Evolutionary conservation across 495 filamentous ascomycete species (phyloP).

Genomic region (Glarea lozoyensis): DNA sequence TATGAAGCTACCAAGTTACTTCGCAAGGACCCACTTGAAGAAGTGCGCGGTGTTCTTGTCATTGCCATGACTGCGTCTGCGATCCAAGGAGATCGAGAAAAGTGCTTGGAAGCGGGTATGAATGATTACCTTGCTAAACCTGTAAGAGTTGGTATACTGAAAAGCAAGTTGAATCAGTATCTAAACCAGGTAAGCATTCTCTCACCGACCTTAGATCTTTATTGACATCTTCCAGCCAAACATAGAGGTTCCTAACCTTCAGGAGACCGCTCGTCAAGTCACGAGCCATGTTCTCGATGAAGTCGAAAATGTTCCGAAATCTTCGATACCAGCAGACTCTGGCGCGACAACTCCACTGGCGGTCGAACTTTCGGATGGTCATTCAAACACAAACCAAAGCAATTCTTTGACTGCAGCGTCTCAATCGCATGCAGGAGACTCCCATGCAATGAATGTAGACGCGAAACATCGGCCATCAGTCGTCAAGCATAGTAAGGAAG

Average conservation of each 20-base stretch:
- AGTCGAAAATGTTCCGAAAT: conserved; percentile 6
- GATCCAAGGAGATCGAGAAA: conserved; percentile 86
- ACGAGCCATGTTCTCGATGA: conserved; percentile 10
- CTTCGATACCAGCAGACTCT: no score
- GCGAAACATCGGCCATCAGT: no score
- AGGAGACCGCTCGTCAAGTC: conserved; percentile 9
- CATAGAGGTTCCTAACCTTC: conserved; percentile 9
- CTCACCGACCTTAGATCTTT: neutral
- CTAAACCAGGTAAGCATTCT: conserved; percentile 17
- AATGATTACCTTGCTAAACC: conserved; percentile 94
- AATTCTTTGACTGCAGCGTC: no score
- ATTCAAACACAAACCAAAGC: no score
- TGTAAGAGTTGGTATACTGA: conserved; percentile 64
- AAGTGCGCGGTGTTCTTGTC: conserved; percentile 67
- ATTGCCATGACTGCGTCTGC: conserved; percentile 93
- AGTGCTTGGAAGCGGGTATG: conserved; percentile 88
- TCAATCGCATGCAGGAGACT: no score
- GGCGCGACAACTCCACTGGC: no score
- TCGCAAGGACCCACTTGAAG: conserved; percentile 61
- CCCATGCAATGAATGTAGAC: no score
- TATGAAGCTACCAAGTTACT: conserved; percentile 83
- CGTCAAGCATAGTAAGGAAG: no score
- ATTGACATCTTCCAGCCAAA: conserved; percentile 7
- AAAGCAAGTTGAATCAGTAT: conserved; percentile 57
- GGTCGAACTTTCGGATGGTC: no score